Percentiles rank a stretch among this genome's conserved stretches.
phyloP scores from a whole-genome alignment of 768 basidiomycete genomes.

The Russula olivacea region DNA sequence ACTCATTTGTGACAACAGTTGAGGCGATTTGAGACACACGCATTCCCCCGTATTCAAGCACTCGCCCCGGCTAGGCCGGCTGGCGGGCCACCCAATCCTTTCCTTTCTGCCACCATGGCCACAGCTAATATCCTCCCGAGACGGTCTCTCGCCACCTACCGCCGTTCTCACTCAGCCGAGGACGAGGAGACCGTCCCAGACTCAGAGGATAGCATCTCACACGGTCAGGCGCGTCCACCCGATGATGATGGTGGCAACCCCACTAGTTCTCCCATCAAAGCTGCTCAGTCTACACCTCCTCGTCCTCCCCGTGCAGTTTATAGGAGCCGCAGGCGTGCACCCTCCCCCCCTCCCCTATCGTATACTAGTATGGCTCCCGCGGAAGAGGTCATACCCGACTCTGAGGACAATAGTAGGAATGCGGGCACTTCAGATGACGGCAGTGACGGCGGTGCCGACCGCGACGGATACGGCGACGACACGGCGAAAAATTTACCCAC shows the following conservation, averaged over 20 bases:
- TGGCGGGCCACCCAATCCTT: neutral
- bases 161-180: conserved; percentile 10
- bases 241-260: conserved; percentile 3
- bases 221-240: neutral
- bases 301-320: conserved; percentile 20
- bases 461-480: neutral
- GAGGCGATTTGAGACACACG: conserved; percentile 8
- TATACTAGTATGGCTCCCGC: conserved; percentile 5
- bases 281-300: conserved; percentile 1
- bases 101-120: conserved; percentile 14
- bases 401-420: conserved; percentile 14
- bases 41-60: neutral
- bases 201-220: conserved; percentile 20
- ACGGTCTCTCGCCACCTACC: conserved; percentile 27
- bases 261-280: neutral
- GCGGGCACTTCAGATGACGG: conserved; percentile 8
- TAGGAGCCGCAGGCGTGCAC: neutral
- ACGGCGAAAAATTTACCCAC: neutral
- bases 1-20: conserved; percentile 23
- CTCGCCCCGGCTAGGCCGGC: conserved; percentile 12
- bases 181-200: conserved; percentile 24
- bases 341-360: conserved; percentile 8
- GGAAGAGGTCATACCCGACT: conserved; percentile 21
- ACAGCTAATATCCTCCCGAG: conserved; percentile 32
- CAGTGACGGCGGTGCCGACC: neutral